Conservation (phyloP, 108 stramenopile species). For the Parmales sp. region DNA sequence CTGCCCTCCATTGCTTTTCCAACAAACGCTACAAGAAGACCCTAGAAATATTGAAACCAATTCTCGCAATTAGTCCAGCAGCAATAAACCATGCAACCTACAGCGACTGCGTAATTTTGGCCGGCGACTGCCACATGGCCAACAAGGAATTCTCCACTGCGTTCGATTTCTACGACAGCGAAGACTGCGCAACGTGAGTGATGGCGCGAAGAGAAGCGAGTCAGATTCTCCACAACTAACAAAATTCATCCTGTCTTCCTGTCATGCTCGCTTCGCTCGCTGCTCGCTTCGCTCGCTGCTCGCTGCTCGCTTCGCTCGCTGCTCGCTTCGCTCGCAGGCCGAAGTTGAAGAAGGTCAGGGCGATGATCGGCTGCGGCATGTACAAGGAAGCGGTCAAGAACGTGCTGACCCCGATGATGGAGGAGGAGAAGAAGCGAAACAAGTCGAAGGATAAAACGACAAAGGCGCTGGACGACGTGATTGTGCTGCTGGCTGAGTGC, state of each 20-base stretch:
- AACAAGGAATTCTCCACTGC: neutral
- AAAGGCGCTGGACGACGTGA: neutral
- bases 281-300: too few species aligned
- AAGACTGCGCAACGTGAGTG: too few species aligned
- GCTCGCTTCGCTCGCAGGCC: too few species aligned
- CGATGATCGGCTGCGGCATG: too few species aligned
- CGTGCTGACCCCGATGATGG: neutral
- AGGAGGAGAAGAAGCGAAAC: neutral
- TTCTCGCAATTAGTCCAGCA: neutral
- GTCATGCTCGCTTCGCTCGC: too few species aligned
- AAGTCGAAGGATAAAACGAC: neutral
- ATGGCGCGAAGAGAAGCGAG: too few species aligned
- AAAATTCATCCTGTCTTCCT: too few species aligned
- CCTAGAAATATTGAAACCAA: neutral
- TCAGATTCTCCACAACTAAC: too few species aligned
- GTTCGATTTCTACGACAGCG: neutral
- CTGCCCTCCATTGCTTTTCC: too few species aligned
- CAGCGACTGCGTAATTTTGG: neutral
- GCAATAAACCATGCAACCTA: neutral
- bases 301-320: too few species aligned
- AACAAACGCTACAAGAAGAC: constrained; percentile 11
- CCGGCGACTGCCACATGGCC: neutral
- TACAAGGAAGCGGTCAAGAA: neutral
- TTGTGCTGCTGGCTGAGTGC: neutral
- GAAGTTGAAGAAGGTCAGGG: too few species aligned